Conservation (phyloP, 2,329 filamentous ascomycete genomes). For the Diplodia scrobiculata region DNA sequence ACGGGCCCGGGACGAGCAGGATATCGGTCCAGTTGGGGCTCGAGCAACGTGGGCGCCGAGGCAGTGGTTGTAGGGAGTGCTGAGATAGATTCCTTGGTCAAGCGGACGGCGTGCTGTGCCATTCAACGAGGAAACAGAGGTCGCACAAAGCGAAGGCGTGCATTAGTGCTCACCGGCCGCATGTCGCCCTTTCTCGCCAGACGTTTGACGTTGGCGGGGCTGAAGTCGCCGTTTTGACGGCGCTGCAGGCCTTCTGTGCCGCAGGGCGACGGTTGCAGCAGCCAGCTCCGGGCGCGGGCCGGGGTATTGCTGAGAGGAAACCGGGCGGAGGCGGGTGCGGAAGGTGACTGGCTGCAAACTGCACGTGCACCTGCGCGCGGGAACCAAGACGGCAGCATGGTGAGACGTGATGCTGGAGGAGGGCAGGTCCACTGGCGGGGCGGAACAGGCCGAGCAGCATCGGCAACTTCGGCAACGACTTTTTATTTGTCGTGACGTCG, state of each 20-base stretch:
- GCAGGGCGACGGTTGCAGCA: conserved; percentile 13
- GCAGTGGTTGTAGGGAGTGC: not conserved
- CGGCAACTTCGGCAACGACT: conserved; percentile 14
- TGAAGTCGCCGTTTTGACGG: not conserved
- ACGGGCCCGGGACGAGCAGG: not conserved
- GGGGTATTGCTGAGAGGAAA: not conserved
- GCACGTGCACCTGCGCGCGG: not conserved
- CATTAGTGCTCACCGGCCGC: conserved; percentile 27
- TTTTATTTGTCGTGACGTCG: not conserved
- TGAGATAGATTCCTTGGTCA: not conserved
- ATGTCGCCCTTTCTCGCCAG: conserved; percentile 26
- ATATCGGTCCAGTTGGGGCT: not conserved
- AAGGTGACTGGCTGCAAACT: not conserved
- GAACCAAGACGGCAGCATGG: not conserved
- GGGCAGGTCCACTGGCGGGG: not conserved
- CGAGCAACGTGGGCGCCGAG: not conserved
- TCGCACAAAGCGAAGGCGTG: not conserved
- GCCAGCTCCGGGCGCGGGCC: not conserved
- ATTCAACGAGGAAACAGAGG: not conserved
- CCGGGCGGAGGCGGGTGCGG: not conserved
- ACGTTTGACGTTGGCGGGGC: conserved; percentile 21
- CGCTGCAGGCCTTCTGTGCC: conserved; percentile 1
- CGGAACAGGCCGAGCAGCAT: not conserved
- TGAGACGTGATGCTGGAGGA: not conserved
- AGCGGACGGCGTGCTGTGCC: not conserved